Evolutionary conservation across 2,329 filamentous ascomycete species (phyloP).

Genomic region (Cryoendolithus antarcticus): DNA sequence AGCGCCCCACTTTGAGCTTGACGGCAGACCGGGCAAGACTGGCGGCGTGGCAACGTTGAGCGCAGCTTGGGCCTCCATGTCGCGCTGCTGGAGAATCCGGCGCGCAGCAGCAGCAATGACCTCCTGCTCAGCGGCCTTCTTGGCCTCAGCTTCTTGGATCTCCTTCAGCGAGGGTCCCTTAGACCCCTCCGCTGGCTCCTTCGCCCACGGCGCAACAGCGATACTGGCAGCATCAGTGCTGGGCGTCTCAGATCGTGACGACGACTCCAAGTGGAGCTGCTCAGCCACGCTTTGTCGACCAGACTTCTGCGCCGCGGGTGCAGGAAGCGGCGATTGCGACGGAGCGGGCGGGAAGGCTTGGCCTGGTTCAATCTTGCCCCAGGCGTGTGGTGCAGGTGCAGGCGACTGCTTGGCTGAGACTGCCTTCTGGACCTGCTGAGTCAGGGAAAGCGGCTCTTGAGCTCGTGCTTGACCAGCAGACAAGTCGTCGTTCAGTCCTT

Average conservation of each 20-base stretch:
- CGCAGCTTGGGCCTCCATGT: conserved; percentile 52
- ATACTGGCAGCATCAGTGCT: conserved; percentile 50
- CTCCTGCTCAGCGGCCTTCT: conserved; percentile 80
- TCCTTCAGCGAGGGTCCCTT: conserved; percentile 90
- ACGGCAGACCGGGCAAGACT: conserved; percentile 58
- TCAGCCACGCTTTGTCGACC: conserved; percentile 69
- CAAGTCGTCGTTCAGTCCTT: conserved; percentile 11
- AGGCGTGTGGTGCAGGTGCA: conserved; percentile 39
- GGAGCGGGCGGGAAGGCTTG: conserved; percentile 67
- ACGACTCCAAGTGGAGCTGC: conserved; percentile 47
- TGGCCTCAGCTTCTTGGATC: conserved; percentile 91
- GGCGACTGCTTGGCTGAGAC: conserved; percentile 47
- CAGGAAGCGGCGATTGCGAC: conserved; percentile 70
- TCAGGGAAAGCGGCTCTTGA: conserved; percentile 53
- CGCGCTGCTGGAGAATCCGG: conserved; percentile 68
- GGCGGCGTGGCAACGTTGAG: conserved; percentile 22
- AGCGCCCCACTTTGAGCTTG: conserved; percentile 79
- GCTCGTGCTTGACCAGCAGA: conserved; percentile 19
- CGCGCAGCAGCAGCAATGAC: conserved; percentile 67
- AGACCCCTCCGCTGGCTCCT: conserved; percentile 58
- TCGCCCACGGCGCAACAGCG: conserved; percentile 88
- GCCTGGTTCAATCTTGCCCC: conserved; percentile 49
- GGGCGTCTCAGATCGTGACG: conserved; percentile 70
- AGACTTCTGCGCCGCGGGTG: conserved; percentile 76
- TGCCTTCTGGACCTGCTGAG: conserved; percentile 74